These are phyloP conservation scores for Chaetomium strumarium DNA, from an alignment of 2,329 filamentous ascomycete genomes.

Conservation along the genomic window DNA sequence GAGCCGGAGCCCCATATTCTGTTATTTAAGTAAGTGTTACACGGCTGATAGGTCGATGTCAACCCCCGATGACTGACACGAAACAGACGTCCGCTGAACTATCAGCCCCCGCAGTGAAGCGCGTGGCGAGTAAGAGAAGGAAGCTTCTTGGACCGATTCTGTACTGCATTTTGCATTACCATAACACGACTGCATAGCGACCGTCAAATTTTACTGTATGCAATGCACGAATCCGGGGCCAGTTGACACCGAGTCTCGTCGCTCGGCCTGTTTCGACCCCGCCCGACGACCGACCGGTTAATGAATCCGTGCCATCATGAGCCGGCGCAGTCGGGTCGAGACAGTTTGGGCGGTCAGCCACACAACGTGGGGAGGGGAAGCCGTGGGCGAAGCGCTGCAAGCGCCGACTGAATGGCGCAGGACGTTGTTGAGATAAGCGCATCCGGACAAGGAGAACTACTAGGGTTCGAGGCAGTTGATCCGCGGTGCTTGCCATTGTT, in stretches of 20 bases:
- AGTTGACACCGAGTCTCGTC: not conserved
- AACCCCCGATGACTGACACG: constrained; percentile 7
- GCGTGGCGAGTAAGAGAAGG: not conserved
- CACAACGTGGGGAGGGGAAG: not conserved
- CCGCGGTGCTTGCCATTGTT: constrained; percentile 9
- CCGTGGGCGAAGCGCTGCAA: not conserved
- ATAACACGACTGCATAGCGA: constrained; percentile 28
- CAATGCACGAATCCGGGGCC: constrained; percentile 7
- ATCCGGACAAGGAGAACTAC: constrained; percentile 1
- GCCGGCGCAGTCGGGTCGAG: not conserved
- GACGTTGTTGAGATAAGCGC: constrained; percentile 1
- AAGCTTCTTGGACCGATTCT: constrained; percentile 14
- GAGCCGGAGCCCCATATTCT: constrained; percentile 98
- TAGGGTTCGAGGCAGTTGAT: not conserved
- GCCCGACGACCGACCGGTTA: not conserved
- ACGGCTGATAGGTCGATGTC: not conserved
- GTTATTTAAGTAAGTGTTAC: constrained; percentile 79
- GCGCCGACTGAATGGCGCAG: not conserved
- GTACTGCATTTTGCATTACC: constrained; percentile 27
- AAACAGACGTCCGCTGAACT: constrained; percentile 73
- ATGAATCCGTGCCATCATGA: not conserved
- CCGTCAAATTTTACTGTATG: constrained; percentile 16
- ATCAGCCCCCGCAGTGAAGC: constrained; percentile 57
- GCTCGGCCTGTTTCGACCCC: not conserved
- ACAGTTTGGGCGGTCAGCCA: not conserved